Base-by-base conservation (phyloP, 768 basidiomycete species). In the Calocera cornea region DNA sequence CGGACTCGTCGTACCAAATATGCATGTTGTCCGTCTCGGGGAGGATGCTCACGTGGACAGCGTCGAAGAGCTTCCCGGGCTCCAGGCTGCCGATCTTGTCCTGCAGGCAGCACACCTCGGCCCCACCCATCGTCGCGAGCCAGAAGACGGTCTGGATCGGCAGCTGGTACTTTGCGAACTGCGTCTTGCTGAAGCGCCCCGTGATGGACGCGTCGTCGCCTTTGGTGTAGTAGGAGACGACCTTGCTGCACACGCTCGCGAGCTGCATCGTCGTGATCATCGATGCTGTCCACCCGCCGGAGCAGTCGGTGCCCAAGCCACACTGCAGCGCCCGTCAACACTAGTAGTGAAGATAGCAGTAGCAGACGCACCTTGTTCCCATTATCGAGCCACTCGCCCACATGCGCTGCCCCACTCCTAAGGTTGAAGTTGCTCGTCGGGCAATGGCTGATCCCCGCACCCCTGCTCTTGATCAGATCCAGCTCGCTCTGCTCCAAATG, bases 341-440 rank as follows among this genome's bases (percentile, higher is more conserved):
- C 19, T 50, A 33, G 54, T 49, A 22, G 24, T 64, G 60, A 24
- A n/a, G 8, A 64, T 34, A 5, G 16, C 5, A 22, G 41, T 65
- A 69, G 1, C 64, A 0, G 50, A 72, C 78, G 33, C 67, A 90
- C 94, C 82, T 97, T 97, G 75, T 97, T 83, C 1, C 90, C 93
- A 54, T 76, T 78, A 75, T 97, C 94, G 14, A 97, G 79, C 76
- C 88, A 86, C 69, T 81, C 78, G 1, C 89, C 91, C 5, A 97
- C 83, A 19, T 83, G 84, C 1, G 94, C 88, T 33, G 91, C 81
- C 0, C 95, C 95, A 70, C 91, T 94, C 38, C 86, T 83, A 64
- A 98, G 74, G 77, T 95, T 90, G 75, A 95, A 90, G 76, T 97
- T 98, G 73, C 91, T 95, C 31, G 88, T 88, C 22, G 95, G 94